Evolutionary conservation across 2,329 filamentous ascomycete genomes (phyloP).

Genomic region (Coniochaeta sp.): DNA sequence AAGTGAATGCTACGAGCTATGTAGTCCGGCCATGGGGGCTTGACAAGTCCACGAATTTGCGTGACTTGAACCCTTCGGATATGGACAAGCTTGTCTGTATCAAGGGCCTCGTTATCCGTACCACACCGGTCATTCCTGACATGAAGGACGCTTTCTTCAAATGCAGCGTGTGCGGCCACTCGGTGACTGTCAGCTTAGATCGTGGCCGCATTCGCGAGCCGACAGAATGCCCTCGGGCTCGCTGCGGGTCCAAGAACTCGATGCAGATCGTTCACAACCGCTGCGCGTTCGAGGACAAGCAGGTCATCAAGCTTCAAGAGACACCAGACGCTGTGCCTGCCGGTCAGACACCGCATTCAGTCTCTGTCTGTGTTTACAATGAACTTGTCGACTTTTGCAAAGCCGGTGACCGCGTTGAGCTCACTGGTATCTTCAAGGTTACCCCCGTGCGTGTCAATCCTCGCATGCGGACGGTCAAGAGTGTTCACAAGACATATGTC

Average conservation of each 20-base stretch:
- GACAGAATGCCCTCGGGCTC: constrained; percentile 74
- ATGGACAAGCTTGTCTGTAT: constrained; percentile 95
- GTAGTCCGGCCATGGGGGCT: constrained; percentile 85
- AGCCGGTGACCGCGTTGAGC: constrained; percentile 89
- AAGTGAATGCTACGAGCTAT: constrained; percentile 73
- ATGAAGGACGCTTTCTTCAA: constrained; percentile 99
- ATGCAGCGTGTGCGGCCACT: constrained; percentile 88
- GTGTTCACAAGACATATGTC: constrained; percentile 95
- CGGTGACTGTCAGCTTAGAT: constrained; percentile 83
- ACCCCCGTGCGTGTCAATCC: constrained; percentile 92
- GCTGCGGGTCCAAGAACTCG: constrained; percentile 81
- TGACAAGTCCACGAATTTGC: constrained; percentile 79
- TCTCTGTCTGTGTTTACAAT: constrained; percentile 93
- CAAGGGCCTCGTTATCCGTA: constrained; percentile 92
- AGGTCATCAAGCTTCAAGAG: constrained; percentile 97
- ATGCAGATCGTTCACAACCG: constrained; percentile 99
- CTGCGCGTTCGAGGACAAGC: constrained; percentile 91
- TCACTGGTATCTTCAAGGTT: constrained; percentile 95
- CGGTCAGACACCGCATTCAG: constrained; percentile 93
- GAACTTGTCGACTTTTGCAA: constrained; percentile 97
- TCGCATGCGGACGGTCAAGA: constrained; percentile 84
- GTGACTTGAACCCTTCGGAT: constrained; percentile 88
- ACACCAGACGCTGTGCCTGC: constrained; percentile 92
- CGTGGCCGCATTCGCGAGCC: constrained; percentile 95
- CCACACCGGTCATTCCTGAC: constrained; percentile 93